Percentiles rank a stretch among this genome's conserved stretches.
Evolutionary conservation across 805 yeast species (phyloP).

Genomic region (Tetrapisispora pingtungensis): DNA sequence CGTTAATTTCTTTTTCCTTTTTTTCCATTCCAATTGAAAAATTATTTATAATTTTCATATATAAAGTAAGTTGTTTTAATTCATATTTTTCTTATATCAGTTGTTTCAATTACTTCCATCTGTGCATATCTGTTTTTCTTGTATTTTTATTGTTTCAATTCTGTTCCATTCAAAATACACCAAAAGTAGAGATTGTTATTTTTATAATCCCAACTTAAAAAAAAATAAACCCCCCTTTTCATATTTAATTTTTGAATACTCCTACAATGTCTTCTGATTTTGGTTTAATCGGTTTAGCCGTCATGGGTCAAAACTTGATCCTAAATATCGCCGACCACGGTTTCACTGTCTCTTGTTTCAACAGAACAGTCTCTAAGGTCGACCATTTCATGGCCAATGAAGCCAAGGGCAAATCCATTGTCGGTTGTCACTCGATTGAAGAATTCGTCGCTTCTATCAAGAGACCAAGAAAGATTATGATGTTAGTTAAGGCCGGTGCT

Average conservation of each 20-base stretch:
- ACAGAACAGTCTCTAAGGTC: slow-evolving; percentile 94
- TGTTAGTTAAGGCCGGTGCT: slow-evolving; percentile 91
- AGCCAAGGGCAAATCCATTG: slow-evolving; percentile 94
- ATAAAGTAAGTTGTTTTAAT: no score
- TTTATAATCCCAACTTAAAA: no score
- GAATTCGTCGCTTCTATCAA: slow-evolving; percentile 83
- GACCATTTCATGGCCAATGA: slow-evolving; percentile 88
- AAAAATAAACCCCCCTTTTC: background rate
- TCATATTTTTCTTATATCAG: no score
- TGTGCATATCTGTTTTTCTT: no score
- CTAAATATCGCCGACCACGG: slow-evolving; percentile 98
- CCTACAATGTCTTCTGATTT: slow-evolving; percentile 52
- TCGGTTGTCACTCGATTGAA: slow-evolving; percentile 88
- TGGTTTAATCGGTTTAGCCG: slow-evolving; percentile 99
- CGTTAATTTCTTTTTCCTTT: background rate
- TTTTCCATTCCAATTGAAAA: no score
- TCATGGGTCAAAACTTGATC: slow-evolving; percentile 98
- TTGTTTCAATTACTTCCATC: no score
- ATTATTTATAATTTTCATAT: no score
- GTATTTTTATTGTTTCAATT: no score
- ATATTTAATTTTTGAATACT: background rate
- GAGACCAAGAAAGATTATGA: slow-evolving; percentile 92
- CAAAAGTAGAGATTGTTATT: no score
- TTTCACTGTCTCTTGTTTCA: slow-evolving; percentile 93
- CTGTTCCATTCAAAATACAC: no score